phyloP scores from a whole-genome alignment of 192 early-diverging fungal species.

The Coemansia interrupta region DNA sequence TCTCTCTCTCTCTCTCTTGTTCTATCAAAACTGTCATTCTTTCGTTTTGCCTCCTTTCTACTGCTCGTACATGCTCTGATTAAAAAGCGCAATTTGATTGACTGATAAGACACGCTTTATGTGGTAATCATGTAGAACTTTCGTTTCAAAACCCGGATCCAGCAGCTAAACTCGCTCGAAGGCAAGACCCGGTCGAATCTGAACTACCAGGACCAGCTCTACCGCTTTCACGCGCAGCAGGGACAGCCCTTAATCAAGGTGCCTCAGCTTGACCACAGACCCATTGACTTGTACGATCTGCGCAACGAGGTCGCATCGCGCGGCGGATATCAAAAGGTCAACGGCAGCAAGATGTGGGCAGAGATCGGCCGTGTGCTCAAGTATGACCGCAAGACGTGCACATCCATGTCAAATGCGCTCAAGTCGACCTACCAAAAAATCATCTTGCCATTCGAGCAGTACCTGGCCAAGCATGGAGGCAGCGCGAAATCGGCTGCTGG shows the following conservation, averaged over 20 bases:
- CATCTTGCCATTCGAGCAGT: conserved; percentile 68
- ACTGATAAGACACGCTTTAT: too few species aligned
- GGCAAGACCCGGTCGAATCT: conserved; percentile 80
- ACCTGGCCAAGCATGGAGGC: conserved; percentile 55
- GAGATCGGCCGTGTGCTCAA: conserved; percentile 73
- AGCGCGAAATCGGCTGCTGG: background rate
- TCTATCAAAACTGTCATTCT: too few species aligned
- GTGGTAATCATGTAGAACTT: conserved; percentile 60
- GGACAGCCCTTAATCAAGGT: conserved; percentile 72
- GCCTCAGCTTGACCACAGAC: conserved; percentile 80
- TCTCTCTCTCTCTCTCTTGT: too few species aligned
- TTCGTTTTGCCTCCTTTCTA: too few species aligned
- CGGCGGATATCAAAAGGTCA: conserved; percentile 74
- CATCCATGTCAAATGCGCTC: conserved; percentile 70
- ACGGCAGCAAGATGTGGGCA: conserved; percentile 76
- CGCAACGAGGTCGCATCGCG: conserved; percentile 75
- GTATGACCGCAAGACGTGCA: conserved; percentile 69
- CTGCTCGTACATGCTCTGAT: too few species aligned
- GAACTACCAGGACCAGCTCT: conserved; percentile 88
- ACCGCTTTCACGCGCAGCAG: conserved; percentile 79
- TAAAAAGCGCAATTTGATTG: too few species aligned
- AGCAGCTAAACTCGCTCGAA: conserved; percentile 89
- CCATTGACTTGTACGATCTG: conserved; percentile 79
- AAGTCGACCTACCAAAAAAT: conserved; percentile 66
- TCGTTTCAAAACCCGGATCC: conserved; percentile 82